These are phyloP conservation scores for Fraxinus paxiana DNA, from an alignment of 305 asterid species.

Conservation along the genomic window DNA sequence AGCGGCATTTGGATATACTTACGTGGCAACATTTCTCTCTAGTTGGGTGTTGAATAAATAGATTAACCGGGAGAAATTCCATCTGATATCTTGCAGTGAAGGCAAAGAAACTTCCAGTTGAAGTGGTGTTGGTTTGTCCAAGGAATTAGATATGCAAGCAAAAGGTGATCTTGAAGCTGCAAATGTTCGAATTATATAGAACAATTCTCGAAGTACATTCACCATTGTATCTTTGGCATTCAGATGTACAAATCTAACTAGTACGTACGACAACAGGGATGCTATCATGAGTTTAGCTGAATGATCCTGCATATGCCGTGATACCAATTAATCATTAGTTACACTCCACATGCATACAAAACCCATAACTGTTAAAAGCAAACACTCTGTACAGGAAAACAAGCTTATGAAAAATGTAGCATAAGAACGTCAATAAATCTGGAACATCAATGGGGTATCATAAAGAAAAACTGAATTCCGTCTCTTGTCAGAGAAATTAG, in stretches of 20 bases:
- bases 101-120: slow-evolving; percentile 79
- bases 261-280: slow-evolving; percentile 44
- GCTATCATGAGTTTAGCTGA: slow-evolving; percentile 49
- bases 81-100: slow-evolving; percentile 65
- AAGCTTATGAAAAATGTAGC: neutral
- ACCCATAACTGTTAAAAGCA: neutral
- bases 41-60: slow-evolving; percentile 89
- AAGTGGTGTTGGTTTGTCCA: slow-evolving; percentile 85
- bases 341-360: neutral
- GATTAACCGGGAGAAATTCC: slow-evolving; percentile 70
- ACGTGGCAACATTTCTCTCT: slow-evolving; percentile 92
- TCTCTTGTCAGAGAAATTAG: neutral
- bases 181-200: slow-evolving; percentile 38
- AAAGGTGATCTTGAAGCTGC: slow-evolving; percentile 56
- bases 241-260: slow-evolving; percentile 42
- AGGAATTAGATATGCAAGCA: slow-evolving; percentile 77
- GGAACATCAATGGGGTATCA: neutral
- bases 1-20: slow-evolving; percentile 37
- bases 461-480: neutral
- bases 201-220: slow-evolving; percentile 40
- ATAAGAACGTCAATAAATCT: neutral
- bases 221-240: slow-evolving; percentile 33
- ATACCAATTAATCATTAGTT: slow-evolving; percentile 23
- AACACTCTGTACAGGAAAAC: neutral
- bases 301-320: slow-evolving; percentile 47